Conservation (phyloP, 495 filamentous ascomycete genomes). For the Friedmanniomyces endolithicus region DNA sequence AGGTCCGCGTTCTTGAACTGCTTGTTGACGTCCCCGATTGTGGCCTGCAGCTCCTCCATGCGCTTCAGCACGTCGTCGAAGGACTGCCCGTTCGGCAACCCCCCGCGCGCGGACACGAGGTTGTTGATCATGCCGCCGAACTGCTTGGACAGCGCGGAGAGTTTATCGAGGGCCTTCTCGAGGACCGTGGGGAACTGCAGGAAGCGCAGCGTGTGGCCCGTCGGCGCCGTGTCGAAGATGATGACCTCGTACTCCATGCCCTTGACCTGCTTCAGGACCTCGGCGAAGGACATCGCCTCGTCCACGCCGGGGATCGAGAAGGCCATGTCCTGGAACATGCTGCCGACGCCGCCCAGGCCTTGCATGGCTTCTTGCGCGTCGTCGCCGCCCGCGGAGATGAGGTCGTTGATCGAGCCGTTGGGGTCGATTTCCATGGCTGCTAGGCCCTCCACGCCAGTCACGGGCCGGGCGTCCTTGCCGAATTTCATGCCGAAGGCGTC, state of each 20-base stretch:
- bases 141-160: conserved; percentile 84
- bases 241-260: conserved; percentile 97
- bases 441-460: conserved; percentile 85
- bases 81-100: conserved; percentile 80
- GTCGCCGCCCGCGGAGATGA: conserved; percentile 71
- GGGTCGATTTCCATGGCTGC: conserved; percentile 99
- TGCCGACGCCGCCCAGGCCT: conserved; percentile 50
- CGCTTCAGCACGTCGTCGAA: conserved; percentile 84
- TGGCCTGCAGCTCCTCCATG: conserved; percentile 82
- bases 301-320: conserved; percentile 91
- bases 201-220: conserved; percentile 98
- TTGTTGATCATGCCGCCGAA: conserved; percentile 95
- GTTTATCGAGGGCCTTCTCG: conserved; percentile 93
- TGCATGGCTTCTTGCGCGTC: conserved; percentile 55
- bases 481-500: conserved; percentile 99
- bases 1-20: conserved; percentile 96
- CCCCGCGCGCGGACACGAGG: conserved; percentile 68
- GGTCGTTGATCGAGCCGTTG: conserved; percentile 92
- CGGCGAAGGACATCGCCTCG: conserved; percentile 98
- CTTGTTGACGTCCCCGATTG: conserved; percentile 88
- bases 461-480: conserved; percentile 87
- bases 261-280: conserved; percentile 98
- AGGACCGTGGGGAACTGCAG: conserved; percentile 96
- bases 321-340: conserved; percentile 63
- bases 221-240: conserved; percentile 97